Evolutionary conservation across 208 protist genomes (phyloP), one percentile per base, ranked within the genome.

Genomic region (Lotmaria passim): DNA sequence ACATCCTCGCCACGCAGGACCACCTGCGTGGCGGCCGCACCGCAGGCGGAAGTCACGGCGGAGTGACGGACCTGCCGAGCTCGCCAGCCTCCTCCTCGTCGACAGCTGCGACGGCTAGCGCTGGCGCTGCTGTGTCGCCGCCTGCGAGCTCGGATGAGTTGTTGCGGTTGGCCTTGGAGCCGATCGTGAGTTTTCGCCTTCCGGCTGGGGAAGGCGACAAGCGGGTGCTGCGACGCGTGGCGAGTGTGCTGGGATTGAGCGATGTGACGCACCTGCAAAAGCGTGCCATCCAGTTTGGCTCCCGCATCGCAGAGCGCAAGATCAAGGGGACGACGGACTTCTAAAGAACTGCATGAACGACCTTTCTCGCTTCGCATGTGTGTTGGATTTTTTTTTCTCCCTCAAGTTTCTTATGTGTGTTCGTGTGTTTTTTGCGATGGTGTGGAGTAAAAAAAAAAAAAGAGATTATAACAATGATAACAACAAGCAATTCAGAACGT

Each of bases 261-360:
- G 73, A 67, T 12, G 86, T 93, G 28, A 83, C 94, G 23, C 61
- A 69, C 19, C 77, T 98, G 51, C 86, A 97, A 69, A 99, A 99
- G 82, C 90, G 98, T 14, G 98, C 98, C 4, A 99, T 99, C 41
- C 98, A 99, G 81, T 99, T 99, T 64, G 98, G 98, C 57, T 96
- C 97, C 7, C 86, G 97, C 23, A 90, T 98, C 44, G 97, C 98
- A 11, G 91, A 98, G 41, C 53, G 86, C 12, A 80, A 78, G 38
- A 66, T 86, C 23, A 60, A 76, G 12, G 86, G 86, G 5, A 81
- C 65, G 10, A 75, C 15, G 3, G 60, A 75, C 14, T 69, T 82
- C 44, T 75, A 26, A 39, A 12, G 39, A 1, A 5, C 28, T 14
- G 8, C 6, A 11, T 14, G n/a, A n/a, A 17, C 15, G 14, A 17